phyloP scores from a whole-genome alignment of 73 alveolate species.

The Uronychia binucleata region DNA sequence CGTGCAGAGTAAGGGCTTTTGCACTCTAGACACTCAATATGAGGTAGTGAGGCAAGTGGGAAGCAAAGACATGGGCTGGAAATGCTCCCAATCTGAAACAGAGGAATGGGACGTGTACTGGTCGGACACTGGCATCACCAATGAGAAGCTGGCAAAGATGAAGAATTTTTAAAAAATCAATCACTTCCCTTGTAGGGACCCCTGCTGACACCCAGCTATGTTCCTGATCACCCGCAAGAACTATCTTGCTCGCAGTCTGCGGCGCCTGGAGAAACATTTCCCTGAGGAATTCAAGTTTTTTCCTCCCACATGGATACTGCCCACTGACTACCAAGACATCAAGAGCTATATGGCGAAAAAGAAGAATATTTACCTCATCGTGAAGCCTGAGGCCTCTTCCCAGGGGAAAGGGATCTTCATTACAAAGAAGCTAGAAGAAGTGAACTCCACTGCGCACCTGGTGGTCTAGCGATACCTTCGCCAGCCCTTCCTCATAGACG shows the following conservation, averaged over 20 bases:
- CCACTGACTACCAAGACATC: constrained; percentile 51
- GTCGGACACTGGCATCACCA: constrained; percentile 52
- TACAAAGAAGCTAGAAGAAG: constrained; percentile 15
- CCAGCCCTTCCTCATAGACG: constrained; percentile 78
- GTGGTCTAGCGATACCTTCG: constrained; percentile 77
- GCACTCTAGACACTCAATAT: constrained; percentile 34
- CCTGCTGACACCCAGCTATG: constrained; percentile 16
- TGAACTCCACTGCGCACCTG: constrained; percentile 14
- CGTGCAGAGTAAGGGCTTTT: not conserved
- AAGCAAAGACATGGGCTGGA: constrained; percentile 56
- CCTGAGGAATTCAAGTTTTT: constrained; percentile 52
- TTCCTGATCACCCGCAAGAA: constrained; percentile 58
- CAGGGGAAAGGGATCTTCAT: constrained; percentile 41
- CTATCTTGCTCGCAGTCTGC: constrained; percentile 56
- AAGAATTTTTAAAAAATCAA: constrained; percentile 61
- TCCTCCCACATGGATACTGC: constrained; percentile 66
- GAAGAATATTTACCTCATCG: constrained; percentile 18
- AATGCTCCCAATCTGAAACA: constrained; percentile 31
- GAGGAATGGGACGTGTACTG: constrained; percentile 67
- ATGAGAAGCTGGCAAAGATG: constrained; percentile 63
- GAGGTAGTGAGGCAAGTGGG: constrained; percentile 59
- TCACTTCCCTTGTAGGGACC: constrained; percentile 53
- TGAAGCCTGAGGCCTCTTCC: constrained; percentile 38
- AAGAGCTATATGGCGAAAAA: constrained; percentile 22
- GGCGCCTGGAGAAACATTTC: constrained; percentile 39